A percentile compares a stretch with the other conserved stretches of the same genome.
These are phyloP conservation scores for Cryphonectria japonica DNA, from an alignment of 2,329 filamentous ascomycete species.

Conservation along the genomic window DNA sequence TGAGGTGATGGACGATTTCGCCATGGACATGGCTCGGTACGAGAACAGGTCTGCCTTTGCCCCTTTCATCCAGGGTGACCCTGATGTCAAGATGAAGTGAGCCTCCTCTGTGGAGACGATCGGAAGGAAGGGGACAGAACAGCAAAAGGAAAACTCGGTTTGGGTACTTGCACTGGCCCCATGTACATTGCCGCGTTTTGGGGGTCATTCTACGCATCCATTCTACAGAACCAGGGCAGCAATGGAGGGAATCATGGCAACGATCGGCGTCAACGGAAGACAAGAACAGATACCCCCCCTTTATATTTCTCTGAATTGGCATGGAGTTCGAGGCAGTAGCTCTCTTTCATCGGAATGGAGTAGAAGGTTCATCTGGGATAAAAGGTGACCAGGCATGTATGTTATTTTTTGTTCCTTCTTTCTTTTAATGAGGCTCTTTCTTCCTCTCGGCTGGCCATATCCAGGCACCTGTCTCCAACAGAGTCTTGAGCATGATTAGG, in stretches of 20 bases:
- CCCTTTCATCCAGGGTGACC: constrained; percentile 36
- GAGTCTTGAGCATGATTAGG: neutral
- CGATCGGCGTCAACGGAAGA: neutral
- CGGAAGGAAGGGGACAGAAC: neutral
- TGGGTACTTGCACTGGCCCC: neutral
- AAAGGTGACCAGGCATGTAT: neutral
- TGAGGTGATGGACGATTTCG: constrained; percentile 4
- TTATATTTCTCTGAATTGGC: neutral
- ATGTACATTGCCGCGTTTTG: neutral
- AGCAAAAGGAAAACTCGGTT: neutral
- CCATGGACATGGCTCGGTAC: constrained; percentile 40
- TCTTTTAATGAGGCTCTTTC: neutral
- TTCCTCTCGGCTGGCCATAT: neutral
- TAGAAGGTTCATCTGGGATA: neutral
- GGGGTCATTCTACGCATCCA: neutral
- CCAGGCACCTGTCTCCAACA: neutral
- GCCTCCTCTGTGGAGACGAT: neutral
- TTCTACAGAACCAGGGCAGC: neutral
- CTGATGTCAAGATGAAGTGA: neutral
- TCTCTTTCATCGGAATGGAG: neutral
- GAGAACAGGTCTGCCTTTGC: constrained; percentile 34
- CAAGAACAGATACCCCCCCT: neutral
- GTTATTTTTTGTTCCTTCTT: neutral
- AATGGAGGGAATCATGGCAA: neutral
- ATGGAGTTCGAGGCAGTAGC: neutral